Percentiles rank a stretch among this genome's conserved stretches.
phyloP scores from a whole-genome alignment of 2,329 filamentous ascomycete species.

The Pseudocercospora musae region DNA sequence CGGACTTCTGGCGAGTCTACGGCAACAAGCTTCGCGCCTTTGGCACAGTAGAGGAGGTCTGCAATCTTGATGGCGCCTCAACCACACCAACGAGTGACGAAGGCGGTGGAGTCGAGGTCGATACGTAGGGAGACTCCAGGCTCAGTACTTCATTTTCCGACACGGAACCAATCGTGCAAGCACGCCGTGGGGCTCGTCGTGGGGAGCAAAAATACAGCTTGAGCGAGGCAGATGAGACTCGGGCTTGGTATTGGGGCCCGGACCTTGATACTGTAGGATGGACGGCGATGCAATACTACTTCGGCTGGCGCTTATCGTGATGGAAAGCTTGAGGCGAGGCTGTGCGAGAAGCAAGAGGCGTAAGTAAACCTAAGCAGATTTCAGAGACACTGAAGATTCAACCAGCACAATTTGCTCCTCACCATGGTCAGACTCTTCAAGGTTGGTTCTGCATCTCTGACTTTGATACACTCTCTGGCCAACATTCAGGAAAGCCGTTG shows the following conservation, averaged over 20 bases:
- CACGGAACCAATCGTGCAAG: background rate
- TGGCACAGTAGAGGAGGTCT: constrained; percentile 55
- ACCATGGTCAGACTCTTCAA: too few relatives aligned
- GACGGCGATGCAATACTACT: background rate
- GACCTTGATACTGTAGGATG: background rate
- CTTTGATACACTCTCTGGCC: too few relatives aligned
- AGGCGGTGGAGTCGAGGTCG: constrained; percentile 10
- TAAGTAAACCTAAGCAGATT: background rate
- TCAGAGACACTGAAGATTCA: background rate
- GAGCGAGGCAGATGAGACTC: background rate
- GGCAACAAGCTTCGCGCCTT: constrained; percentile 60
- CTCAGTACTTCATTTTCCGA: background rate
- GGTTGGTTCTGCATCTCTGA: too few relatives aligned
- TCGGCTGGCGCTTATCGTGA: background rate
- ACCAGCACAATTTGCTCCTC: background rate
- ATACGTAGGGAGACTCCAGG: constrained; percentile 3
- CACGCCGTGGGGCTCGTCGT: background rate
- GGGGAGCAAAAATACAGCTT: background rate
- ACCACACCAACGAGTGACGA: constrained; percentile 3
- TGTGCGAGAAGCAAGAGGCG: background rate
- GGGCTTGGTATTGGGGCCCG: background rate
- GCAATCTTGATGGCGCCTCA: constrained; percentile 24
- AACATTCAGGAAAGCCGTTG: too few relatives aligned
- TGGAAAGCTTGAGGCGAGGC: background rate
- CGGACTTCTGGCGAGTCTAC: constrained; percentile 56